These are phyloP conservation scores for Alternaria sp. DNA, from an alignment of 2,329 filamentous ascomycete genomes.

Conservation along the genomic window DNA sequence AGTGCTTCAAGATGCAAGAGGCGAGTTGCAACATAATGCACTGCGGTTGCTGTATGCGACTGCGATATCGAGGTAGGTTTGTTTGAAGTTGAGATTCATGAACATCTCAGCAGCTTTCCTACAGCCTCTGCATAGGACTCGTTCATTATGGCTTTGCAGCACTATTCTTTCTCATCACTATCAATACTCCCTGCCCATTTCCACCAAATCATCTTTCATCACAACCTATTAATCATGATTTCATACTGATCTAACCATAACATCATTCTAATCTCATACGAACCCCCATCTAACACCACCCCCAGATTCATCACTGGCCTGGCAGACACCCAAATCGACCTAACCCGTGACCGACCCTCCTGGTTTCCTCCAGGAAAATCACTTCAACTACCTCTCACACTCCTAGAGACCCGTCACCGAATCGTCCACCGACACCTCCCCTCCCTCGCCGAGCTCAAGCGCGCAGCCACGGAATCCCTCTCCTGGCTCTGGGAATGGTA, in stretches of 20 bases:
- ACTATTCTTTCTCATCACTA: background rate
- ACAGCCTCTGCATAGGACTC: background rate
- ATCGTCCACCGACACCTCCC: constrained; percentile 89
- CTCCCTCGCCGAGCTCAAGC: constrained; percentile 73
- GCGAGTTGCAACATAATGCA: constrained; percentile 61
- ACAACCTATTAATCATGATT: background rate
- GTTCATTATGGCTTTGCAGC: background rate
- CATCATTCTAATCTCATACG: background rate
- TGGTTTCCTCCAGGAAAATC: constrained; percentile 32
- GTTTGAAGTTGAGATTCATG: background rate
- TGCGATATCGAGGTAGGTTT: constrained; percentile 71
- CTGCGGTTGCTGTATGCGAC: constrained; percentile 74
- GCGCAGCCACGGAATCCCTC: constrained; percentile 72
- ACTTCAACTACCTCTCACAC: constrained; percentile 63
- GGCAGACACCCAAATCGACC: constrained; percentile 65
- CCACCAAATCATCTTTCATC: background rate
- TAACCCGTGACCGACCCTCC: constrained; percentile 36
- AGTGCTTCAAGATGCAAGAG: constrained; percentile 66
- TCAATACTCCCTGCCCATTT: background rate
- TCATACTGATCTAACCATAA: background rate
- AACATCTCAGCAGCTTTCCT: background rate
- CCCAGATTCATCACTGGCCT: constrained; percentile 81
- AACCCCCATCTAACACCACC: background rate
- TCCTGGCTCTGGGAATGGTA: constrained; percentile 90
- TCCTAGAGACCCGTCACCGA: constrained; percentile 89